Percentiles rank a stretch among this genome's conserved stretches.
These are phyloP conservation scores for Myxozyma nipponensis DNA, from an alignment of 805 yeast genomes.

Conservation along the genomic window DNA sequence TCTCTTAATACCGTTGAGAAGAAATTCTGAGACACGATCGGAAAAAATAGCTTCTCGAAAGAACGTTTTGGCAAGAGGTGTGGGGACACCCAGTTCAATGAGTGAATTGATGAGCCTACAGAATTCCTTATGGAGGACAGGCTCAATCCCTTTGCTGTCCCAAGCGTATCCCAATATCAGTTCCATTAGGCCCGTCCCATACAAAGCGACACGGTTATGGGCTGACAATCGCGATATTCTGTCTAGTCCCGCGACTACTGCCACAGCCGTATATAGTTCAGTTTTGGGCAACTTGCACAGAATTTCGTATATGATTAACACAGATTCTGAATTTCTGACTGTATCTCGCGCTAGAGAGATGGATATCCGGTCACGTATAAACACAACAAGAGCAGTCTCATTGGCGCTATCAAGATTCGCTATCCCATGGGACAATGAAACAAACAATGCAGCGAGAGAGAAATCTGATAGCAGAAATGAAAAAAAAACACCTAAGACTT, in stretches of 20 bases:
- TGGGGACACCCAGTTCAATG: slow-evolving; percentile 22
- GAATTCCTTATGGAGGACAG: neutral
- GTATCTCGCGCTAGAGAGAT: slow-evolving; percentile 16
- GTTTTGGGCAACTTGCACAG: neutral
- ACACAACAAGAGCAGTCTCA: slow-evolving; percentile 1
- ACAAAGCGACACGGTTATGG: slow-evolving; percentile 17
- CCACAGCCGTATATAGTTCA: slow-evolving; percentile 17
- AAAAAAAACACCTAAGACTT: slow-evolving; percentile 25
- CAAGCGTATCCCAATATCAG: slow-evolving; percentile 14
- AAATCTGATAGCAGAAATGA: slow-evolving; percentile 26
- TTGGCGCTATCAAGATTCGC: slow-evolving; percentile 2
- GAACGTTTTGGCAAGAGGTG: slow-evolving; percentile 17
- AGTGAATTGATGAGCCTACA: slow-evolving; percentile 4
- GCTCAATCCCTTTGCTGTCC: slow-evolving; percentile 4
- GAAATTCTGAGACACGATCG: slow-evolving; percentile 9
- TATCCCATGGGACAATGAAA: slow-evolving; percentile 22
- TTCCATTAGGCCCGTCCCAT: slow-evolving; percentile 12
- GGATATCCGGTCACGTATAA: slow-evolving; percentile 10
- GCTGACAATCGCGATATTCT: slow-evolving; percentile 11
- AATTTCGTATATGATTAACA: slow-evolving; percentile 13
- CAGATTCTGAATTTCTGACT: slow-evolving; percentile 11
- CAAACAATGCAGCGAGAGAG: slow-evolving; percentile 25
- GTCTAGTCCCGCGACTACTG: slow-evolving; percentile 9
- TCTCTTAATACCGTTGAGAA: slow-evolving; percentile 11
- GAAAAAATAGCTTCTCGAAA: slow-evolving; percentile 14